Conservation (phyloP, 176 grass and related monocot species). For the Zoysia pacifica region DNA sequence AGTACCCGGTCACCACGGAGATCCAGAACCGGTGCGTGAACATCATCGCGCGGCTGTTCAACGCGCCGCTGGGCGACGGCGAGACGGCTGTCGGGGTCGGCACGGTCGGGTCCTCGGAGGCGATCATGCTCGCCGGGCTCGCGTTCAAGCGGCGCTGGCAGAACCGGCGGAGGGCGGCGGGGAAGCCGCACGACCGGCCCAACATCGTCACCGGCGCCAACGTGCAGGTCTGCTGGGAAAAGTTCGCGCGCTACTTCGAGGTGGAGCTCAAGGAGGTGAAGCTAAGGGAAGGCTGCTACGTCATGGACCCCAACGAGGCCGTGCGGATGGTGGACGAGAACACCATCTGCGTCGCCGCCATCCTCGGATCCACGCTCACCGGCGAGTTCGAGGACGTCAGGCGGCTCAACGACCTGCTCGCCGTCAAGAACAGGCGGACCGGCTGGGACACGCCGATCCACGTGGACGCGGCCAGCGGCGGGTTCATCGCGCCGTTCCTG, state of each 20-base stretch:
- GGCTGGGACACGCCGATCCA: conserved; percentile 81
- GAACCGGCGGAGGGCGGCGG: conserved; percentile 60
- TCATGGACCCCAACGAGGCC: conserved; percentile 67
- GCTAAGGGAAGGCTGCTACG: conserved; percentile 64
- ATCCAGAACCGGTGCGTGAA: conserved; percentile 98
- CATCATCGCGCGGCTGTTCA: conserved; percentile 86
- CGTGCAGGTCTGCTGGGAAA: conserved; percentile 91
- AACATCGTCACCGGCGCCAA: conserved; percentile 95
- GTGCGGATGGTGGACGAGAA: conserved; percentile 78
- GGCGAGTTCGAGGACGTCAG: conserved; percentile 85
- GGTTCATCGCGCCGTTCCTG: conserved; percentile 77
- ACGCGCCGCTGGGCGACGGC: conserved; percentile 48
- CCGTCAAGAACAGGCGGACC: conserved; percentile 60
- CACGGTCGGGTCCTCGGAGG: conserved; percentile 90
- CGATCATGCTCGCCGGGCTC: conserved; percentile 92
- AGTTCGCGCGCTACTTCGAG: conserved; percentile 76
- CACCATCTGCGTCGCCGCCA: conserved; percentile 84
- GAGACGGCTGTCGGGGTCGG: conserved; percentile 71
- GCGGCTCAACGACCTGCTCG: conserved; percentile 62
- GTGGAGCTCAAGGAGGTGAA: conserved; percentile 87
- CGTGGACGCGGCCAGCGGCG: conserved; percentile 76
- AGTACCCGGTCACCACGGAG: conserved; percentile 97
- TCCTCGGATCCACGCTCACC: conserved; percentile 77
- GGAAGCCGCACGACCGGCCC: conserved; percentile 69
- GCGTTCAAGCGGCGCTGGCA: conserved; percentile 93